A percentile compares a stretch with the other conserved stretches of the same genome.
phyloP scores from a whole-genome alignment of 208 protist genomes.

The Crithidia thermophila region DNA sequence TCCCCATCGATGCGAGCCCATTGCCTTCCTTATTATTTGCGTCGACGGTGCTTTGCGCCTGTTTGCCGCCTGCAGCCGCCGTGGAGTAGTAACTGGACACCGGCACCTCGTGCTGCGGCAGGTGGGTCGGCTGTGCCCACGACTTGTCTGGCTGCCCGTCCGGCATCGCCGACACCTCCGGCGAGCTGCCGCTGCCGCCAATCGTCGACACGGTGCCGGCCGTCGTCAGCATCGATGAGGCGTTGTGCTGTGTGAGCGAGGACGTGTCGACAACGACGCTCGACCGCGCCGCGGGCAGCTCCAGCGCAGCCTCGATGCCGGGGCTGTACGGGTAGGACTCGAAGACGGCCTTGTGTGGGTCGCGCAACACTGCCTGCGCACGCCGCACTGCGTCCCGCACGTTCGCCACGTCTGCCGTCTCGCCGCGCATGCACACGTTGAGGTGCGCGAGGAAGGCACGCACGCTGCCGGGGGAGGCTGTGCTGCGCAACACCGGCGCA shows the following conservation, averaged over 20 bases:
- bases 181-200: conserved; percentile 14
- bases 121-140: not conserved
- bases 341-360: conserved; percentile 9
- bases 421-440: not conserved
- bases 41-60: too few relatives aligned
- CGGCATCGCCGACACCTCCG: conserved; percentile 5
- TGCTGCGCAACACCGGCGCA: not conserved
- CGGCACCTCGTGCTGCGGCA: not conserved
- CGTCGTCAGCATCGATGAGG: conserved; percentile 5
- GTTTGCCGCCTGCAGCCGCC: too few relatives aligned
- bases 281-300: conserved; percentile 7
- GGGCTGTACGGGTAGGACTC: conserved; percentile 9
- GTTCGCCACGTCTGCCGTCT: not conserved
- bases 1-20: too few relatives aligned
- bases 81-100: not conserved
- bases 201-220: conserved; percentile 15
- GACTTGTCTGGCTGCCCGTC: conserved; percentile 10
- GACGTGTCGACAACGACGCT: conserved; percentile 1
- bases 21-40: too few relatives aligned
- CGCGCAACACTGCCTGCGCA: conserved; percentile 14
- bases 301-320: not conserved
- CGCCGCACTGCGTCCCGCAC: conserved; percentile 14
- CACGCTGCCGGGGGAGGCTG: conserved; percentile 8
- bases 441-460: conserved; percentile 12
- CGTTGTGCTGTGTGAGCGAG: not conserved